Evolutionary conservation across 1,139 yeast species (phyloP).

Genomic region (Geotrichum reessii): DNA sequence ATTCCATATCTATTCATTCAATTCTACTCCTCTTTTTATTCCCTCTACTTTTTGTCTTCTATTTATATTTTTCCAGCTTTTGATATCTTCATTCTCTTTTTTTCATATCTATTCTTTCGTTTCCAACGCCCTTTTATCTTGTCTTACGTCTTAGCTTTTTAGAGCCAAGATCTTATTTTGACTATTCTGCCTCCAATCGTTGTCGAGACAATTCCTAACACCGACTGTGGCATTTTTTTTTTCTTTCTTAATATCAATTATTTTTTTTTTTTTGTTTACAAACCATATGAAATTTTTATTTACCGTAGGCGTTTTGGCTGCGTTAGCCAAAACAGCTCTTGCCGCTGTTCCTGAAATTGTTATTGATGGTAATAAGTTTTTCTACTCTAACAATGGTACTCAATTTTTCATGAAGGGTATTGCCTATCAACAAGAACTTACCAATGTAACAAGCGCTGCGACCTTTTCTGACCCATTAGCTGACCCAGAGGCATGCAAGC

Average conservation of each 20-base stretch:
- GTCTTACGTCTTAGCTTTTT: background rate
- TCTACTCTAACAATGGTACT: constrained; percentile 70
- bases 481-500: constrained; percentile 56
- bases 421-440: constrained; percentile 73
- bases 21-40: background rate
- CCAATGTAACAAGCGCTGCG: constrained; percentile 44
- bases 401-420: constrained; percentile 79
- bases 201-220: background rate
- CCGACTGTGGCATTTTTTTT: background rate
- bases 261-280: background rate
- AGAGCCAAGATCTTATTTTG: background rate
- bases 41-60: background rate
- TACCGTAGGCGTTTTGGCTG: constrained; percentile 5
- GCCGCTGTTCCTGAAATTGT: constrained; percentile 30
- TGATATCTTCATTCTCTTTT: background rate
- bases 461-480: constrained; percentile 70
- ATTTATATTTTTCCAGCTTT: background rate
- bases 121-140: background rate
- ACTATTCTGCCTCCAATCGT: background rate
- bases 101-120: constrained; percentile 3
- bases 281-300: constrained; percentile 6
- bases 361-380: constrained; percentile 52
- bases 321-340: background rate
- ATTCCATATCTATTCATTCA: no score
- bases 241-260: constrained; percentile 4